A percentile compares a stretch with the other conserved stretches of the same genome.
Evolutionary conservation across 73 alveolate genomes (phyloP).

Genomic region (Tetrahymena thermophila): DNA sequence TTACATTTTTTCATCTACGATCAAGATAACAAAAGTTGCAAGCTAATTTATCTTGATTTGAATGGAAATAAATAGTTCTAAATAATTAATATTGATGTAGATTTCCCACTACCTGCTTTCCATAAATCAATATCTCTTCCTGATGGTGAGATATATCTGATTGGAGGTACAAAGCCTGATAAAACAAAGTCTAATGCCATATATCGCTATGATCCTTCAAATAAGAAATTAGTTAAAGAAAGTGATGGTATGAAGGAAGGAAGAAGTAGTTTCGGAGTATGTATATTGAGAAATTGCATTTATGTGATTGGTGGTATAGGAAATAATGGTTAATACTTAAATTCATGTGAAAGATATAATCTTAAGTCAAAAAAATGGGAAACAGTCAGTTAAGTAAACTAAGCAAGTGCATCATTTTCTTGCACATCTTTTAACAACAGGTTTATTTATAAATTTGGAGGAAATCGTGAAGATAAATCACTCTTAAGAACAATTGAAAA

Average conservation of each 20-base stretch:
- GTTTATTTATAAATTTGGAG: constrained; percentile 38
- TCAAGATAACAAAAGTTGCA: not conserved
- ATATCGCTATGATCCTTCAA: not conserved
- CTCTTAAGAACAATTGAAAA: constrained; percentile 6
- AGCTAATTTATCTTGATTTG: not conserved
- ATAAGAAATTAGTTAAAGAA: not conserved
- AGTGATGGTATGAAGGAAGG: not conserved
- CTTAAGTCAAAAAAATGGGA: constrained; percentile 11
- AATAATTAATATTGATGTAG: not conserved
- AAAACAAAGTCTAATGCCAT: not conserved
- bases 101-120: constrained; percentile 8
- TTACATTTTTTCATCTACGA: constrained; percentile 12
- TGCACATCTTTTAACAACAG: constrained; percentile 31
- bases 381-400: not conserved
- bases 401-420: constrained; percentile 10
- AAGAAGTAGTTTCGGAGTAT: not conserved
- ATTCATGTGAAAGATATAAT: not conserved
- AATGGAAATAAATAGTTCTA: not conserved
- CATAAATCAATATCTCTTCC: constrained; percentile 26
- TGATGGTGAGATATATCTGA: constrained; percentile 29
- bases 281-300: not conserved
- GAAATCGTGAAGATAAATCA: constrained; percentile 11
- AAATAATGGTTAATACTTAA: not conserved
- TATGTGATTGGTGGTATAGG: constrained; percentile 16
- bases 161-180: constrained; percentile 8